Conservation (phyloP, 371 early-diverging fungal genomes). For the Haplosporangium sp. region DNA sequence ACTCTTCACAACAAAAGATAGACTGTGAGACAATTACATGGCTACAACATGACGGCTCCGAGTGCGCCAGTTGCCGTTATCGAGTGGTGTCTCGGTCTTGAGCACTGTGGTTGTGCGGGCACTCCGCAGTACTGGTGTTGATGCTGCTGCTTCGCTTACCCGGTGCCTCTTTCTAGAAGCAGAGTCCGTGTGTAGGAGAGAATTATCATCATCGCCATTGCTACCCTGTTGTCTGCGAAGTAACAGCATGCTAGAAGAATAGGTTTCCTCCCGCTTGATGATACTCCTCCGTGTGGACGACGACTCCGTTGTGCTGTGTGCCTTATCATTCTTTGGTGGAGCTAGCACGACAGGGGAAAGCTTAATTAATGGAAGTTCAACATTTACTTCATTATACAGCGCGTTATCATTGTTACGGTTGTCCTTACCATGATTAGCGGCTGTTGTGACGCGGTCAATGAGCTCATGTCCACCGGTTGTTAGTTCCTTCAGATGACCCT, state of each 20-base stretch:
- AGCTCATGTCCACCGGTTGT: slow-evolving; percentile 15
- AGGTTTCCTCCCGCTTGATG: slow-evolving; percentile 40
- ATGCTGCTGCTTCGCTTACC: too few species aligned
- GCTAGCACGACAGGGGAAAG: neutral
- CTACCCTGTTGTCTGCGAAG: neutral
- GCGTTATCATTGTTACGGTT: neutral
- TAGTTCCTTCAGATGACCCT: slow-evolving; percentile 7
- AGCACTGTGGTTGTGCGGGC: too few species aligned
- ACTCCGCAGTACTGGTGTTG: too few species aligned
- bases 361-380: neutral
- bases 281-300: neutral
- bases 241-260: slow-evolving; percentile 5
- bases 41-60: too few species aligned
- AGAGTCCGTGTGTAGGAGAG: too few species aligned
- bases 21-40: too few species aligned
- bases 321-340: neutral
- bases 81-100: too few species aligned
- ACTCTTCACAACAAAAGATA: too few species aligned
- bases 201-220: neutral
- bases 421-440: slow-evolving; percentile 16
- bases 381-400: neutral
- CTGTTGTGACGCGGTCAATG: slow-evolving; percentile 27
- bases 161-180: too few species aligned
- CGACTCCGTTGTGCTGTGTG: neutral
- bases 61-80: too few species aligned